Base-by-base conservation (phyloP, 1,139 yeast species). In the Yamadazyma atmosphaerica region DNA sequence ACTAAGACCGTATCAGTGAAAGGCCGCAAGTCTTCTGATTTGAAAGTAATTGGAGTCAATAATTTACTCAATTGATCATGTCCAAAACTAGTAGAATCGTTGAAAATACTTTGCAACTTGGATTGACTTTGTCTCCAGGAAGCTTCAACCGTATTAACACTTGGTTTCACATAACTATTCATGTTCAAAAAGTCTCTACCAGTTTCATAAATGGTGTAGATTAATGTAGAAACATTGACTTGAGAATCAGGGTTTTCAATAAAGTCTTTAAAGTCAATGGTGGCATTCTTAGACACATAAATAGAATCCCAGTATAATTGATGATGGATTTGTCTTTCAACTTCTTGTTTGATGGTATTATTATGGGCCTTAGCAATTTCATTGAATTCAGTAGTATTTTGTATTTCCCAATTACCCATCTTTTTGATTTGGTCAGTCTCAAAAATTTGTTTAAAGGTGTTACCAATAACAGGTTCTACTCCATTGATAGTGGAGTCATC, bases 1-100 rank as follows among this genome's bases (percentile, higher is more conserved):
- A 72, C 50, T 17, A 81, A 55, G 3, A 75, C 79, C 2, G 77
- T 64, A 47, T 78, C 66, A 2, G 61, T 59, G 42, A 62, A 70
- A 1, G 87, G 86, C 18, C 72, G 67, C 36, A 68, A 58, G 56
- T 84, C 90, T 8, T 52, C 42, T 35, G 52, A 61, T 3, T 49
- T 33, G 44, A 80, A 71, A 1, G 48, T 46, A 2, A 78, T 58
- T 4, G 77, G 66, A 3, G 63, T 51, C 4, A 71, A 46, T 8
- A 68, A 49, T 18, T 39, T 41, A 5, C 55, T 30, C 2, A 59
- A 42, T 29, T 47, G 45, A 4, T 41, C 35, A 18, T 52, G 39
- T 10, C 45, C 24, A 25, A 58, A 51, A 2, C 42, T 42, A 7
- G 32, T 43, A 5, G 54, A 33, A 6, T 42, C 36, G 18, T 33